Percentiles rank a stretch among this genome's conserved stretches.
These are phyloP conservation scores for Triticum urartu DNA, from an alignment of 176 grass and related monocot species.

Conservation along the genomic window DNA sequence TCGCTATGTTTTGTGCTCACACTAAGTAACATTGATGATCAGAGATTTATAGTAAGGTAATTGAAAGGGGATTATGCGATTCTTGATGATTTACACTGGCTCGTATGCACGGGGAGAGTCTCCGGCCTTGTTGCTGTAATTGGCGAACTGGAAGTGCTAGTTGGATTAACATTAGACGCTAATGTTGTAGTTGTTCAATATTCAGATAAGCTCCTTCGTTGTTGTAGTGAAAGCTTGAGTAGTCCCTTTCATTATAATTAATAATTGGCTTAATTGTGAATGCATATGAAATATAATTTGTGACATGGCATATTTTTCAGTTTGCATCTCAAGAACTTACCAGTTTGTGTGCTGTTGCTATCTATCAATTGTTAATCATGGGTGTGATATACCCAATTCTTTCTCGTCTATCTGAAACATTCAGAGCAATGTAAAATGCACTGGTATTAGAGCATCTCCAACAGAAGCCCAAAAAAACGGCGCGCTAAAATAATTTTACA, in stretches of 20 bases:
- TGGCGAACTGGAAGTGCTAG: not conserved
- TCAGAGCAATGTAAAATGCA: not conserved
- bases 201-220: not conserved
- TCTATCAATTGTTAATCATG: not conserved
- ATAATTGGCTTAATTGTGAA: not conserved
- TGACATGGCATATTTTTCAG: not conserved
- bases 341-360: not conserved
- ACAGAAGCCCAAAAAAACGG: no score
- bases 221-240: not conserved
- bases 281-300: not conserved
- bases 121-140: not conserved
- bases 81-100: not conserved
- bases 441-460: not conserved
- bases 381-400: not conserved
- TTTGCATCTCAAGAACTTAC: not conserved
- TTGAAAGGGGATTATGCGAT: not conserved
- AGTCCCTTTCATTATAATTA: not conserved
- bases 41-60: not conserved
- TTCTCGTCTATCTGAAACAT: conserved; percentile 7
- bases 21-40: not conserved
- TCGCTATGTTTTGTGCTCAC: not conserved
- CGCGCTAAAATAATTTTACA: no score
- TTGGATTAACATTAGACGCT: not conserved
- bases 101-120: not conserved
- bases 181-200: not conserved